Base-by-base conservation (phyloP, 2,329 filamentous ascomycete genomes). In the Cladosporium velox region DNA sequence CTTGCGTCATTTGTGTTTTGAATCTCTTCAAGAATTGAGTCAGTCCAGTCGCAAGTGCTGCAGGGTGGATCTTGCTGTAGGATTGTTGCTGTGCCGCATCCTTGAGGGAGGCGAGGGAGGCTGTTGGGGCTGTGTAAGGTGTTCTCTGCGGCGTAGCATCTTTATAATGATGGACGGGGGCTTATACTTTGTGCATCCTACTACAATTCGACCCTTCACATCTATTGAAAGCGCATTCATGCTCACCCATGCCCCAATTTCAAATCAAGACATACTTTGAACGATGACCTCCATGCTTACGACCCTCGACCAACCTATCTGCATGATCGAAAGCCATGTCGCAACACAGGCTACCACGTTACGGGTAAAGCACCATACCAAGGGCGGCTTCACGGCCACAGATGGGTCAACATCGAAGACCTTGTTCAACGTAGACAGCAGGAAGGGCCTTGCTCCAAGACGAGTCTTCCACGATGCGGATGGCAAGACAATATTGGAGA, bases 341-440 rank as follows among this genome's bases (percentile, higher is more conserved):
- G 60, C 60, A 21, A 30, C 49, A 21, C 21, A 44, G 24, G 14
- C 32, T 10, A 55, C 49, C 3, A 44, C 60, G 2, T 35, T 63
- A 15, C 49, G 60, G 1, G 14, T 51, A 14, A 63, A 63, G 12
- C 49, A 63, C 18, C n/a, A 63, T 14, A 32, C n/a, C 34, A 63
- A 63, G 24, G 60, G 60, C 10, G 60, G 60, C 11, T 63, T 44
- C 49, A 54, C 32, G 32, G 54, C 28, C 24, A 63, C 30, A 8
- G 54, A 63, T 8, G 14, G 4, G 8, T 30, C 24, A 11, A n/a
- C 35, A n/a, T 15, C 24, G 21, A 18, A 18, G 26, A 18, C 41
- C 41, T 24, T 63, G 10, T 55, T 55, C 60, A 63, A 26, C 30
- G 34, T 63, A 1, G 60, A 63, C 49, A 63, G 60, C 60, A 63